A percentile compares a stretch with the other conserved stretches of the same genome.
These are phyloP conservation scores for Venturia oleaginea DNA, from an alignment of 2,329 filamentous ascomycete genomes.

Conservation along the genomic window DNA sequence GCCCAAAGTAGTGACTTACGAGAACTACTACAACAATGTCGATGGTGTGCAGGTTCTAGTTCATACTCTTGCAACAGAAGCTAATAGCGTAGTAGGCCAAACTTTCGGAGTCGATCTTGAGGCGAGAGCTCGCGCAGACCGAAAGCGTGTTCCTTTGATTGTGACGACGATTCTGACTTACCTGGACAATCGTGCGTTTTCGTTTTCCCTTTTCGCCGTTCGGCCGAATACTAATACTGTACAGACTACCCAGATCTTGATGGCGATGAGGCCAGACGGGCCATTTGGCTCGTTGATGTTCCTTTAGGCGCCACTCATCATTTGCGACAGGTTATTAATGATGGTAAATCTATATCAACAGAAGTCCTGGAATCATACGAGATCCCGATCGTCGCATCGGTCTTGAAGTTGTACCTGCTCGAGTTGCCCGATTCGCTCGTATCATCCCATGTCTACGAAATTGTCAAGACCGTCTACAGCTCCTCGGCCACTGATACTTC, in stretches of 20 bases:
- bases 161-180: slow-evolving; percentile 91
- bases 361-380: slow-evolving; percentile 82
- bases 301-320: slow-evolving; percentile 77
- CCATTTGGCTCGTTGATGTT: slow-evolving; percentile 91
- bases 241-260: slow-evolving; percentile 87
- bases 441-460: slow-evolving; percentile 96
- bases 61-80: not conserved
- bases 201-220: not conserved
- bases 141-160: slow-evolving; percentile 88
- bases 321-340: slow-evolving; percentile 74
- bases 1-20: slow-evolving; percentile 84
- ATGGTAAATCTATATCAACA: slow-evolving; percentile 67
- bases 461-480: slow-evolving; percentile 92
- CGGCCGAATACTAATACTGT: not conserved
- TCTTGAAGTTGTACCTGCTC: slow-evolving; percentile 87
- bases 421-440: slow-evolving; percentile 97
- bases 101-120: slow-evolving; percentile 98
- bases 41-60: slow-evolving; percentile 46
- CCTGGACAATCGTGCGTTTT: slow-evolving; percentile 63
- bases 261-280: slow-evolving; percentile 84
- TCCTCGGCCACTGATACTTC: slow-evolving; percentile 68
- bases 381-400: slow-evolving; percentile 84
- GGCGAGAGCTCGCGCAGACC: slow-evolving; percentile 81
- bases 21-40: slow-evolving; percentile 98
- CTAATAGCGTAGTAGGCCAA: slow-evolving; percentile 52